Evolutionary conservation across 2,329 filamentous ascomycete species (phyloP).

Genomic region (Xylogone sp.): DNA sequence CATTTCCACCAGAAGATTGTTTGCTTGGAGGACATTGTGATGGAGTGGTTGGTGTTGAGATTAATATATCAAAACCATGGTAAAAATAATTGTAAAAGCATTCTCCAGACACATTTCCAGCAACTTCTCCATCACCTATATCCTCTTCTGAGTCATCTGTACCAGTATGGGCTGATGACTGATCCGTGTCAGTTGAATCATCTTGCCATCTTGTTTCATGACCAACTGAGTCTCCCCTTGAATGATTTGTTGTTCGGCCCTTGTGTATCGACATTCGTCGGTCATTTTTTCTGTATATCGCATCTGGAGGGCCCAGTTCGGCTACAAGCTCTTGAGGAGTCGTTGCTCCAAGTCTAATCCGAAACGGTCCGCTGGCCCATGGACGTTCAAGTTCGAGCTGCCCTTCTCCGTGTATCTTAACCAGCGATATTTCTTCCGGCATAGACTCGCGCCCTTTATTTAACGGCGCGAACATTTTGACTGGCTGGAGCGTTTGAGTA

Average conservation of each 20-base stretch:
- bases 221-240: conserved; percentile 36
- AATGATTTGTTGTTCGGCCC: conserved; percentile 50
- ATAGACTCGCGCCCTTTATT: conserved; percentile 72
- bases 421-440: conserved; percentile 84
- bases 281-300: conserved; percentile 89
- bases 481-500: conserved; percentile 67
- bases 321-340: conserved; percentile 88
- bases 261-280: conserved; percentile 84
- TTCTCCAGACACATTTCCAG: conserved; percentile 58
- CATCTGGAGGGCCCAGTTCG: conserved; percentile 88
- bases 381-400: conserved; percentile 74
- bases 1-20: conserved; percentile 14
- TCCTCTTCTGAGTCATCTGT: conserved; percentile 67
- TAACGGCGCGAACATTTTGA: conserved; percentile 66
- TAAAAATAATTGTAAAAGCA: conserved; percentile 98
- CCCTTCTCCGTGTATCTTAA: conserved; percentile 75
- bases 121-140: conserved; percentile 53
- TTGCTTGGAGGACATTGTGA: conserved; percentile 59
- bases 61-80: conserved; percentile 86
- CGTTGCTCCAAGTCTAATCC: conserved; percentile 77
- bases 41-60: conserved; percentile 70
- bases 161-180: conserved; percentile 67
- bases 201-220: conserved; percentile 35
- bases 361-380: conserved; percentile 61
- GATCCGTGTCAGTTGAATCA: conserved; percentile 67